Evolutionary conservation across 768 basidiomycete species (phyloP).

Genomic region (Paxillus ammoniavirescens): DNA sequence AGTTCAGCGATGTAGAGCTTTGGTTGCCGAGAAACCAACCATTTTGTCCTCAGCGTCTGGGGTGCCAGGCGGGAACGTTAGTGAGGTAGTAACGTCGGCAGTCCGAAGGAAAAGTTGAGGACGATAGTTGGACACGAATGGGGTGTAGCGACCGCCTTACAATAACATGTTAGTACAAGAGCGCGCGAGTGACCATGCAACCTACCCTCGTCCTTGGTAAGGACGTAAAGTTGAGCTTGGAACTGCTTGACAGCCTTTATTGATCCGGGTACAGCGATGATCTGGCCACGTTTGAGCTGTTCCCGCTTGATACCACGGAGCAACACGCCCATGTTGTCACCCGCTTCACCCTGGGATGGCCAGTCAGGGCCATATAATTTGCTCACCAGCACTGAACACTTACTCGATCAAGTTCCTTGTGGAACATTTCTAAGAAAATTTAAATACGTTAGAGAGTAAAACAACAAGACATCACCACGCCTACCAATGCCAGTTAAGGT

Average conservation of each 20-base stretch:
- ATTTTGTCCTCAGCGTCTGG: slow-evolving; percentile 83
- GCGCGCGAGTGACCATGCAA: slow-evolving; percentile 44
- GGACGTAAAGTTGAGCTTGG: slow-evolving; percentile 84
- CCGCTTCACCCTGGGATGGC: slow-evolving; percentile 77
- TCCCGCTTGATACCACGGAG: slow-evolving; percentile 97
- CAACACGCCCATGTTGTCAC: slow-evolving; percentile 98
- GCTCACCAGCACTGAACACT: slow-evolving; percentile 11
- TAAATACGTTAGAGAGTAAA: slow-evolving; percentile 4
- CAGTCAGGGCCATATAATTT: slow-evolving; percentile 4
- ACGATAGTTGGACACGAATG: slow-evolving; percentile 92
- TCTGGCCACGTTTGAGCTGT: slow-evolving; percentile 90
- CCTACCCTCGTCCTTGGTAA: slow-evolving; percentile 41
- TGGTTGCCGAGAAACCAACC: slow-evolving; percentile 41
- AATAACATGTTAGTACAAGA: slow-evolving; percentile 6
- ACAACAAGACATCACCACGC: background rate
- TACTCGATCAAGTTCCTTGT: slow-evolving; percentile 96
- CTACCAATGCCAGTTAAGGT: slow-evolving; percentile 91
- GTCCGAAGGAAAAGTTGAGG: slow-evolving; percentile 97
- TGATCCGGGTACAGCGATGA: slow-evolving; percentile 83
- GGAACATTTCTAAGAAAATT: slow-evolving; percentile 85
- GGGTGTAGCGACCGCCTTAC: slow-evolving; percentile 75
- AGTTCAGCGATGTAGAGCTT: background rate
- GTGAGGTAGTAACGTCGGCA: slow-evolving; percentile 82
- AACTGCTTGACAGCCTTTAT: slow-evolving; percentile 96
- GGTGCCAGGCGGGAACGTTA: slow-evolving; percentile 87